Conservation (phyloP, 2,329 filamentous ascomycete genomes). For the Diaporthe citriasiana region DNA sequence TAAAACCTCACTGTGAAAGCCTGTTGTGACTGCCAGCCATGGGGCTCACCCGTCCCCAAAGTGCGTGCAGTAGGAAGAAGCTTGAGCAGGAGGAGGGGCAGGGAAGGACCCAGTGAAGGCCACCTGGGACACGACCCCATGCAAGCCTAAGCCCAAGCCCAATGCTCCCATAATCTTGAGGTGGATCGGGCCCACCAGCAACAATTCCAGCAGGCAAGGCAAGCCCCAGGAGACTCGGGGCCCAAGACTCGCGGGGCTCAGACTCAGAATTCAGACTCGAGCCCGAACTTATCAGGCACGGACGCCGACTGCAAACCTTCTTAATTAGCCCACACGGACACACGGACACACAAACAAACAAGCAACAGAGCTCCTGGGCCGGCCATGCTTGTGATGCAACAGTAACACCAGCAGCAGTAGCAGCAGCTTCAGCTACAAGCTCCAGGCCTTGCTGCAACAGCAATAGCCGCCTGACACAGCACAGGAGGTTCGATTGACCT, state of each 20-base stretch:
- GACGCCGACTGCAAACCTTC: constrained; percentile 3
- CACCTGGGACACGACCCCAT: constrained; percentile 1
- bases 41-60: background rate
- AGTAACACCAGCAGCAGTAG: constrained; percentile 1
- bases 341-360: background rate
- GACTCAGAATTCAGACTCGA: background rate
- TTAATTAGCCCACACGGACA: background rate
- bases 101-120: background rate
- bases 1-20: no score
- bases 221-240: background rate
- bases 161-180: constrained; percentile 24
- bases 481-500: background rate
- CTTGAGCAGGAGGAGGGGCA: background rate
- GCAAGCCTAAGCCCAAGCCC: constrained; percentile 21
- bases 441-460: background rate
- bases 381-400: constrained; percentile 22
- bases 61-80: background rate
- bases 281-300: constrained; percentile 9
- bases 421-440: background rate
- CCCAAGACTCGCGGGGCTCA: background rate
- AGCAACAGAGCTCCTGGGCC: background rate
- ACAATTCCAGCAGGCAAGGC: background rate
- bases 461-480: background rate
- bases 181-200: constrained; percentile 16
- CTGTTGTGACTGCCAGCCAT: no score